These are phyloP conservation scores for Chaetomiaceae sp. DNA, from an alignment of 2,329 filamentous ascomycete species.

Conservation along the genomic window DNA sequence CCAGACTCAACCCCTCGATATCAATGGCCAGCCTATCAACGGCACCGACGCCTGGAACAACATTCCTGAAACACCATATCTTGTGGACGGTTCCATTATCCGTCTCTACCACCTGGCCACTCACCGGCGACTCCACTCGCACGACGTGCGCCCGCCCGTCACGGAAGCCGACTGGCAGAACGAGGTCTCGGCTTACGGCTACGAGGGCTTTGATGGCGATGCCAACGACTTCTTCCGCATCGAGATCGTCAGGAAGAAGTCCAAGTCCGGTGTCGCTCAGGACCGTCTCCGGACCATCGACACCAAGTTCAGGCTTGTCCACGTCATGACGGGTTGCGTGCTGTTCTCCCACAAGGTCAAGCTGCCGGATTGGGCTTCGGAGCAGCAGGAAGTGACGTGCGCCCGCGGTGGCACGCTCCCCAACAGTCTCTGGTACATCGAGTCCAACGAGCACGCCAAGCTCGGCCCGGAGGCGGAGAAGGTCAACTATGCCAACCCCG, in stretches of 20 bases:
- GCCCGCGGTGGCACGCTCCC: slow-evolving; percentile 84
- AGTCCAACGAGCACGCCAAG: slow-evolving; percentile 78
- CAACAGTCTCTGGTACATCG: slow-evolving; percentile 96
- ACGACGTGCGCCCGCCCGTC: slow-evolving; percentile 83
- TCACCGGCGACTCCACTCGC: slow-evolving; percentile 86
- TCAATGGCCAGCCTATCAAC: slow-evolving; percentile 68
- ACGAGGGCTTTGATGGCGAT: slow-evolving; percentile 93
- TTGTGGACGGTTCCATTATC: slow-evolving; percentile 75
- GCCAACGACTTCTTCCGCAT: slow-evolving; percentile 94
- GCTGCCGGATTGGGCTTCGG: slow-evolving; percentile 93
- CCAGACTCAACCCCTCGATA: slow-evolving; percentile 80
- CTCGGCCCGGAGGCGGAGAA: slow-evolving; percentile 73
- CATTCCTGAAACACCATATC: slow-evolving; percentile 56
- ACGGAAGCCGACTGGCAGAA: slow-evolving; percentile 91
- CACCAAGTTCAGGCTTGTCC: slow-evolving; percentile 91
- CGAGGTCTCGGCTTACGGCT: slow-evolving; percentile 93
- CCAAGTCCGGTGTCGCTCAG: slow-evolving; percentile 71
- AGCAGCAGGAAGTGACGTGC: slow-evolving; percentile 99
- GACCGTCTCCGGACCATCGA: slow-evolving; percentile 86
- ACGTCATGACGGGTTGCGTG: slow-evolving; percentile 93
- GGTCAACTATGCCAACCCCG: slow-evolving; percentile 91
- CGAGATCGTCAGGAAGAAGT: slow-evolving; percentile 89
- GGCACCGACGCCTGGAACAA: slow-evolving; percentile 81
- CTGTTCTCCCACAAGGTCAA: slow-evolving; percentile 99
- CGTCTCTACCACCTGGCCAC: slow-evolving; percentile 79